Evolutionary conservation across 2,329 filamentous ascomycete genomes (phyloP), one percentile per base, ranked within the genome.

Genomic region (Fusarium nodosum): DNA sequence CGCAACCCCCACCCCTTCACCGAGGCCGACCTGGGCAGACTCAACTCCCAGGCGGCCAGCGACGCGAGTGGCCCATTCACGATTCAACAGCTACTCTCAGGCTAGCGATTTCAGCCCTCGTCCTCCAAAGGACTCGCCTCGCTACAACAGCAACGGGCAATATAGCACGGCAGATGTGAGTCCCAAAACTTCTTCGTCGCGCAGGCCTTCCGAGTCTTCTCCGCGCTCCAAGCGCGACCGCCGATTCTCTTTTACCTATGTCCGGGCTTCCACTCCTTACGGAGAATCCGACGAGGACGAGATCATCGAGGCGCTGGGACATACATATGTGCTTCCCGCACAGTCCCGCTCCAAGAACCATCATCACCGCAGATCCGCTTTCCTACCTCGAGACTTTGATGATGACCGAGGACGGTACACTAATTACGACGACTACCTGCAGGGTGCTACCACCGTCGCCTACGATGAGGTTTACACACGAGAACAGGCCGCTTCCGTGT

Each of bases 161-260:
- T 89, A 89, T 83, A 86, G 85, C 81, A 88, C 87, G 81, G 86
- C 85, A 82, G 87, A 88, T 88, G 87, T 89, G 87, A 89, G 87
- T 89, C 79, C 80, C 75, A 85, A 85, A 80, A 76, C 80, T 79
- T 84, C 81, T 79, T 84, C 80, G 76, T 80, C 79, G 76, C 80
- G 80, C 77, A 79, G 79, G 74, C 76, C 74, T 68, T 78, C 76
- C 67, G 76, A 74, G 72, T 76, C 75, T 56, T 77, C 72, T 72
- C 74, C 76, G 69, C 70, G 73, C 66, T 66, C 77, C 75, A 82
- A 80, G 81, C 84, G 81, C 79, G 84, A 87, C 78, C 85, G 86
- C 75, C 85, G 85, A 77, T 82, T 79, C 80, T 88, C 86, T 71
- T 86, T 83, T 80, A 84, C 85, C 81, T 85, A 86, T 82, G 83